These are phyloP conservation scores for Thalassiosira profunda DNA, from an alignment of 108 stramenopile species.

Conservation along the genomic window DNA sequence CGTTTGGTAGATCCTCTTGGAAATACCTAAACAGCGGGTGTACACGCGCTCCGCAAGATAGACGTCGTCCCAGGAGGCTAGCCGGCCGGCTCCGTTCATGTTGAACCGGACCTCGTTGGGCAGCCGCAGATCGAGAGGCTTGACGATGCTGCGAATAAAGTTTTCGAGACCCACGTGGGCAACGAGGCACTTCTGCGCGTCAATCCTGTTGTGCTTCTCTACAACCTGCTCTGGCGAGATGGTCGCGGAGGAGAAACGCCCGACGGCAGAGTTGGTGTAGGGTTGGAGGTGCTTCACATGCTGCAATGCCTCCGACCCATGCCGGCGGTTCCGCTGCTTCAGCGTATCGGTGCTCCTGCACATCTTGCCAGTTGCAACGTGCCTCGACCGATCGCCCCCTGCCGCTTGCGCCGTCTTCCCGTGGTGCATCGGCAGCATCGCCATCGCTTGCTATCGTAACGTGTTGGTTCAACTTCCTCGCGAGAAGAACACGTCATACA, in stretches of 20 bases:
- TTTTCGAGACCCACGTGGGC: conserved; percentile 49
- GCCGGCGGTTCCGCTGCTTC: too few species aligned
- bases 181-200: conserved; percentile 28
- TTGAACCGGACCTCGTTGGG: conserved; percentile 35
- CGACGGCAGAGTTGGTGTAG: conserved; percentile 25
- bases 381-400: too few species aligned
- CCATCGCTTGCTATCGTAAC: too few species aligned
- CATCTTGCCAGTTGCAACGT: too few species aligned
- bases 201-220: conserved; percentile 18
- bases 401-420: too few species aligned
- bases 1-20: conserved; percentile 45
- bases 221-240: conserved; percentile 27
- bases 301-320: too few species aligned
- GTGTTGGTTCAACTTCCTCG: too few species aligned
- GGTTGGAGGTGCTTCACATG: conserved; percentile 27
- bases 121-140: conserved; percentile 30
- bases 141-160: conserved; percentile 40
- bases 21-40: conserved; percentile 45
- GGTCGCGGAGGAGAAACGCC: conserved; percentile 25
- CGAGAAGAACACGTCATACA: too few species aligned
- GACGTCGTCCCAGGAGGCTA: conserved; percentile 46
- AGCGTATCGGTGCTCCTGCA: too few species aligned
- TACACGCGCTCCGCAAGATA: conserved; percentile 38
- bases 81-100: conserved; percentile 35
- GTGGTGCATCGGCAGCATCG: too few species aligned